Evolutionary conservation across 805 yeast species (phyloP).

Genomic region (Lipomyces chichibuensis): DNA sequence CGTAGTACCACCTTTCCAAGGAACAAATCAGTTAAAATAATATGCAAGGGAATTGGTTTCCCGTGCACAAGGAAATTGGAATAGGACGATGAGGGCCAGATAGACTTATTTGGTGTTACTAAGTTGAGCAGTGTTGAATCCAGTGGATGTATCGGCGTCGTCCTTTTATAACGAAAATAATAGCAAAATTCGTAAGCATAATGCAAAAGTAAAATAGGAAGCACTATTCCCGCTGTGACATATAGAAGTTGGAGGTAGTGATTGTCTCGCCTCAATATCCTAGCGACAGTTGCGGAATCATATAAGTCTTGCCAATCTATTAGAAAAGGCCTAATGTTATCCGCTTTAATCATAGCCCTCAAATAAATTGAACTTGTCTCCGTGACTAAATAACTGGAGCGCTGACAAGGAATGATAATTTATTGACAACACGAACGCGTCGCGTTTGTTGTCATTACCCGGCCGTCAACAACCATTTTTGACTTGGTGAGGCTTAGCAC

Average conservation of each 20-base stretch:
- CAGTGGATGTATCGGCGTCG: neutral
- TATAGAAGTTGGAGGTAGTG: neutral
- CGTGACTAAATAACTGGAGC: neutral
- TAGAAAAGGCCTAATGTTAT: neutral
- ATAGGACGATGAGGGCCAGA: conserved; percentile 10
- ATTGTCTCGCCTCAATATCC: neutral
- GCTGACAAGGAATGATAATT: neutral
- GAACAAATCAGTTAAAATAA: conserved; percentile 4
- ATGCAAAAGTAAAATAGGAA: neutral
- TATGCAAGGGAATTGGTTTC: conserved; percentile 4
- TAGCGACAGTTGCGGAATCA: neutral
- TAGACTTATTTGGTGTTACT: neutral
- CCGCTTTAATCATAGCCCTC: neutral
- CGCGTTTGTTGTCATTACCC: neutral
- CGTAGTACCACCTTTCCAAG: neutral
- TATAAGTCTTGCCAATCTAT: neutral
- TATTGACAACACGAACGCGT: neutral
- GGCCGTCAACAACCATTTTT: neutral
- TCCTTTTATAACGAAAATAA: neutral
- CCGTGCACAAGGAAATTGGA: neutral
- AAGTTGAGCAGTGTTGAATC: conserved; percentile 2
- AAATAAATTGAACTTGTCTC: neutral
- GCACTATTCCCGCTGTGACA: neutral
- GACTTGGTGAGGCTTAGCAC: neutral
- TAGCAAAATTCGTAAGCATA: neutral